Evolutionary conservation across 2,329 filamentous ascomycete species (phyloP).

Genomic region (Daldinia eschscholtzii): DNA sequence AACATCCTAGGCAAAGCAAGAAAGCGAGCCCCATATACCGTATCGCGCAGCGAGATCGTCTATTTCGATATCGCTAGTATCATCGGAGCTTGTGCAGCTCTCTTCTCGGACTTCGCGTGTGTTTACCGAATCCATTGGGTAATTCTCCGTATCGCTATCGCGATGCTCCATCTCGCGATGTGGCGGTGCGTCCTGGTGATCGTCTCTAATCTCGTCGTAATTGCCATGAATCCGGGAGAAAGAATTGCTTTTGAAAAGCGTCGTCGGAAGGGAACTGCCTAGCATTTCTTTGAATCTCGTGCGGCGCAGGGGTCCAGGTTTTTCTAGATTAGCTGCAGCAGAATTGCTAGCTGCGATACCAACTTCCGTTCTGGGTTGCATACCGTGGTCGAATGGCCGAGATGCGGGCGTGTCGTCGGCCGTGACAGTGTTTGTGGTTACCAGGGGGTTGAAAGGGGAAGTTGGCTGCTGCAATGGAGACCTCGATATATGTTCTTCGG

Average conservation of each 20-base stretch:
- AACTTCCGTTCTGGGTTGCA: conserved; percentile 26
- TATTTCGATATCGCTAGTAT: conserved; percentile 40
- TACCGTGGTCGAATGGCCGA: conserved; percentile 26
- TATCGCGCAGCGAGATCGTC: conserved; percentile 42
- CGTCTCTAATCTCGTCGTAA: conserved; percentile 33
- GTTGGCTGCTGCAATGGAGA: conserved; percentile 2
- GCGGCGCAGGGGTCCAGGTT: conserved; percentile 26
- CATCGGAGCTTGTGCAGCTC: conserved; percentile 33
- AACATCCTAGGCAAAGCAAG: neutral
- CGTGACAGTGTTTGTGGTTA: neutral
- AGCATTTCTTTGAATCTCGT: conserved; percentile 45
- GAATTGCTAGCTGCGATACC: conserved; percentile 19
- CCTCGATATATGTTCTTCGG: conserved; percentile 7
- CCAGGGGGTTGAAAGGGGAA: conserved; percentile 4
- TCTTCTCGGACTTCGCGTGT: conserved; percentile 19
- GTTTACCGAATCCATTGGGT: conserved; percentile 40
- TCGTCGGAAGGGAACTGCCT: conserved; percentile 38
- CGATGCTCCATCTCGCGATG: conserved; percentile 37
- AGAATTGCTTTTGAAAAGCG: conserved; percentile 29
- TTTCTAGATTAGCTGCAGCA: neutral
- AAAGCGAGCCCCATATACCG: conserved; percentile 34
- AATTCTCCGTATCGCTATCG: conserved; percentile 28
- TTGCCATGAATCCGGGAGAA: conserved; percentile 19
- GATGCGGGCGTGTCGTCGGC: conserved; percentile 17
- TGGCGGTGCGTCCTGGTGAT: conserved; percentile 23